Evolutionary conservation across 345 rosid genomes (phyloP).

Genomic region (Corymbia maculata): DNA sequence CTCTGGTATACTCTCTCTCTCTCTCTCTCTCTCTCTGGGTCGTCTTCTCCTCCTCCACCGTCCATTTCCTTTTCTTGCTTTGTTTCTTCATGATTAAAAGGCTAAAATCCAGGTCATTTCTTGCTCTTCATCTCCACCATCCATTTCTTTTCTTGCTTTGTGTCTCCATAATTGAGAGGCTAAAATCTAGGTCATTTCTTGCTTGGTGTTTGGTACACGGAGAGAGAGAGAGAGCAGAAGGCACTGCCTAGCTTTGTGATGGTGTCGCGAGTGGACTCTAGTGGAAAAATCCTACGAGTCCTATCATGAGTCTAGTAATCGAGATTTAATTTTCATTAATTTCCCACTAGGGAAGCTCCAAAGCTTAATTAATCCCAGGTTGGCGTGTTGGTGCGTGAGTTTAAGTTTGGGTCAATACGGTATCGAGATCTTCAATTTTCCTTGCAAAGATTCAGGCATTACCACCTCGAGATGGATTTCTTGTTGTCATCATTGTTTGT

Average conservation of each 20-base stretch:
- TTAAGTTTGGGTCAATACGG: neutral
- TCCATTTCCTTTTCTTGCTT: neutral
- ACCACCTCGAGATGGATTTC: neutral
- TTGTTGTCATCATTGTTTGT: neutral
- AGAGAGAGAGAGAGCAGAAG: neutral
- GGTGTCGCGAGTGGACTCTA: neutral
- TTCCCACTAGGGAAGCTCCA: neutral
- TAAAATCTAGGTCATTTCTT: neutral
- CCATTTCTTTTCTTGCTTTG: neutral
- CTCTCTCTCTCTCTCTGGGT: neutral
- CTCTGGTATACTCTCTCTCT: conserved; percentile 36
- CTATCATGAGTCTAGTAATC: neutral
- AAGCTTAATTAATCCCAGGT: neutral
- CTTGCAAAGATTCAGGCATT: neutral
- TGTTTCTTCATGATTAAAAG: neutral
- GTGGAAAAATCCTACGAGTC: neutral
- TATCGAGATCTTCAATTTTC: neutral
- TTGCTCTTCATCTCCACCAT: neutral
- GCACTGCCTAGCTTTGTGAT: neutral
- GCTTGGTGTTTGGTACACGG: neutral
- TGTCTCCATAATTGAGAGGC: neutral
- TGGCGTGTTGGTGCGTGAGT: neutral
- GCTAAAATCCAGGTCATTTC: neutral
- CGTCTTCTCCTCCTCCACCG: neutral
- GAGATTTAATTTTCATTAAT: neutral